Conservation (phyloP, 2,329 filamentous ascomycete species). For the Lachnellula hyalina region DNA sequence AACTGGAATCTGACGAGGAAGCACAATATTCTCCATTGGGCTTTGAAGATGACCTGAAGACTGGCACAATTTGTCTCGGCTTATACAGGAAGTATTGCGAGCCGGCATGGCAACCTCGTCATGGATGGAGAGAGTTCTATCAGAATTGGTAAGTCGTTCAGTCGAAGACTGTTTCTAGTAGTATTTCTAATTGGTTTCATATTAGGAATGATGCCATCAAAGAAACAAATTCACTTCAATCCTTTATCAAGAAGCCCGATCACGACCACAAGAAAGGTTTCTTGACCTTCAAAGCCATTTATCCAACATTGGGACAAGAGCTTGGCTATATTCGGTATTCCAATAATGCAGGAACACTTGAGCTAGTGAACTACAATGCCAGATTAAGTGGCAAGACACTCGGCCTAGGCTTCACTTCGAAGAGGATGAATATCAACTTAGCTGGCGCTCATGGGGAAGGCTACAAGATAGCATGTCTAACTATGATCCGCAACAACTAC, state of each 20-base stretch:
- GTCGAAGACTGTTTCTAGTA: not conserved
- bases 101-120: not conserved
- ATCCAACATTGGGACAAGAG: not conserved
- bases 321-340: conserved; percentile 14
- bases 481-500: conserved; percentile 23
- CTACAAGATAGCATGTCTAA: conserved; percentile 26
- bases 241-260: not conserved
- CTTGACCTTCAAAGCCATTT: not conserved
- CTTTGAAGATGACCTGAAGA: not conserved
- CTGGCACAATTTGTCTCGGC: not conserved
- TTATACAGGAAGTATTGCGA: not conserved
- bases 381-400: conserved; percentile 12
- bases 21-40: not conserved
- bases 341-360: conserved; percentile 15
- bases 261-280: not conserved
- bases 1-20: not conserved
- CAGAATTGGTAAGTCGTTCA: not conserved
- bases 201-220: not conserved
- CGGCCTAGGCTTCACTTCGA: conserved; percentile 12
- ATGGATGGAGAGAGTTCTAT: conserved; percentile 1
- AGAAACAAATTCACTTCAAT: not conserved
- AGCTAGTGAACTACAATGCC: conserved; percentile 25
- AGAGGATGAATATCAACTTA: conserved; percentile 8
- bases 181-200: not conserved
- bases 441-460: conserved; percentile 29